Base-by-base conservation (phyloP, 768 basidiomycete genomes). In the Naganishia vaughanmartiniae region DNA sequence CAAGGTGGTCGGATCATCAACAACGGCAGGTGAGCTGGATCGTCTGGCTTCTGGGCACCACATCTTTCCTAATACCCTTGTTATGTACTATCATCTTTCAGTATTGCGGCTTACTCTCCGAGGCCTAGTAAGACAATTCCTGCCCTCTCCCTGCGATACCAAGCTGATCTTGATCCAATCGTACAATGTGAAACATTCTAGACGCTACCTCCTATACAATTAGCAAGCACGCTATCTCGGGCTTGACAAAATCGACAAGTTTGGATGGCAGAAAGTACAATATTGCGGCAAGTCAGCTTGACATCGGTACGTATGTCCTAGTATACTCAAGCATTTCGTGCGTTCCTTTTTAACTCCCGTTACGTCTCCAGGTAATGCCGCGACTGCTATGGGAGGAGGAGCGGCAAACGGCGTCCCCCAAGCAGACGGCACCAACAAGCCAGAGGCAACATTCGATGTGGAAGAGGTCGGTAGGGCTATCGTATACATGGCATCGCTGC, bases 1-100 rank as follows among this genome's bases (percentile, higher is more conserved):
- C 84, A 84, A 67, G 92, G 91, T 72, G 91, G 90, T 0, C 85
- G 90, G 24, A 89, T 93, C 72, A 89, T 94, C 81, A 92, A 92
- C 83, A 92, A 93, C 74, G 91, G 91, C 0, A 63, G 60, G 60
- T 45, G 42, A 26, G 60, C 42, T 26, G 11, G 5, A 7, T 34
- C 17, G 12, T 34, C 31, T 33, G 28, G 12, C 30, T 2, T 31
- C 17, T 11, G 31, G 5, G 10, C 17, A 33, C 39, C 6, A 7
- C 19, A 6, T 14, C 11, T 24, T 24, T 12, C n/a, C 58, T 21
- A 15, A 46, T 39, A 39, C 17, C 26, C 14, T 9, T 21, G 12
- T 26, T 26, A 2, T 26, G 9, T 15, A 2, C 42, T 42, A 42
- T 42, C 14, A 7, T 15, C 17, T 15, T 42, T 17, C 39, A 77